Percentiles rank a stretch among this genome's conserved stretches.
Evolutionary conservation across 1,284 basidiomycete genomes (phyloP).

Genomic region (Takashimella tepidaria): DNA sequence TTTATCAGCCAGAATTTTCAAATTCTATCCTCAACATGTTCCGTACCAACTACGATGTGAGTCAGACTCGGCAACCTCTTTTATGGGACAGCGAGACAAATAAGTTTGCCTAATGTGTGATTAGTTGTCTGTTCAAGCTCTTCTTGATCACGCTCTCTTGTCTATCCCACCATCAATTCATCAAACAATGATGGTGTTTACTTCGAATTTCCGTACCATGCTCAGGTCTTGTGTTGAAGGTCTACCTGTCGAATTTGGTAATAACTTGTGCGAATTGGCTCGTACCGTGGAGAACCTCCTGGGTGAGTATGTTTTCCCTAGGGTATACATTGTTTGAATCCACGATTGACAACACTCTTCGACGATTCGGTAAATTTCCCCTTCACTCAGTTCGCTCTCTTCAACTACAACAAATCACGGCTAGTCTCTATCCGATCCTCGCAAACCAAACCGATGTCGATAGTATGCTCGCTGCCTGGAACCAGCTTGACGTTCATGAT

Average conservation of each 20-base stretch:
- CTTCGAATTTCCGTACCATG: not conserved
- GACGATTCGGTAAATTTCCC: too few relatives aligned
- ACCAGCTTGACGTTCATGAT: constrained; percentile 21
- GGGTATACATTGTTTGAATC: too few relatives aligned
- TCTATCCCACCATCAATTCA: not conserved
- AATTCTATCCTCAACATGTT: constrained; percentile 18
- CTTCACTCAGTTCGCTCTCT: constrained; percentile 31
- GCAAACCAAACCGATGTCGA: constrained; percentile 21
- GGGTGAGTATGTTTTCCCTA: too few relatives aligned
- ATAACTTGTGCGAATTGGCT: not conserved
- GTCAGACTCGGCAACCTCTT: constrained; percentile 8
- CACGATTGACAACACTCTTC: too few relatives aligned
- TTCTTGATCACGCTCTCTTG: constrained; percentile 11
- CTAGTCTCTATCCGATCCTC: constrained; percentile 33
- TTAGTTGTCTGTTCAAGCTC: constrained; percentile 27
- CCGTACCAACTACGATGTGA: constrained; percentile 25
- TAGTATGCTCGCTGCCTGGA: constrained; percentile 34
- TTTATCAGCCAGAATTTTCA: constrained; percentile 19
- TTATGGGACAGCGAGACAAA: not conserved
- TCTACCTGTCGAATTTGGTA: not conserved
- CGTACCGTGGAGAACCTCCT: constrained; percentile 15
- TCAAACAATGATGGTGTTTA: not conserved
- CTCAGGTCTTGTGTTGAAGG: not conserved
- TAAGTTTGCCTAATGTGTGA: not conserved
- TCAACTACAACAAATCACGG: constrained; percentile 33